Evolutionary conservation across 2,329 filamentous ascomycete genomes (phyloP).

Genomic region (Microcyclosporella mali): DNA sequence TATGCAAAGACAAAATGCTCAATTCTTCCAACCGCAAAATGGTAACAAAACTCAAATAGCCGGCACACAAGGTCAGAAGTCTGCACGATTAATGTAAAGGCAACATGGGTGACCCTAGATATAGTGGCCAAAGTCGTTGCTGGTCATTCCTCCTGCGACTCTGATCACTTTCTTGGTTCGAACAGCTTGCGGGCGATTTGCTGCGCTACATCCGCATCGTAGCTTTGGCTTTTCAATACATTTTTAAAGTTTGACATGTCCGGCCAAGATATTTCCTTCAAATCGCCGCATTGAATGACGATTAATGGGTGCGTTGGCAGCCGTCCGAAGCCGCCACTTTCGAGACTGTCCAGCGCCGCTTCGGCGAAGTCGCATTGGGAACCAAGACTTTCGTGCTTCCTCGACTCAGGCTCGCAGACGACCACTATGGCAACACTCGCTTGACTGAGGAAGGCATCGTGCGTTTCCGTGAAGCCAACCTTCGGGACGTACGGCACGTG

Average conservation of each 20-base stretch:
- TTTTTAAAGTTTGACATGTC: constrained; percentile 14
- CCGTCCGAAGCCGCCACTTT: constrained; percentile 1
- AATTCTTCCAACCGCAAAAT: no score
- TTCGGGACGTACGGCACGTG: constrained; percentile 66
- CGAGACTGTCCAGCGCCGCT: constrained; percentile 11
- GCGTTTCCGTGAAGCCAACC: constrained; percentile 57
- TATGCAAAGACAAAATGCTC: no score
- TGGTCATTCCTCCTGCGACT: background rate
- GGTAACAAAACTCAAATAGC: background rate
- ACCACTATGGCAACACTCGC: constrained; percentile 58
- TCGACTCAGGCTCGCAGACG: constrained; percentile 43
- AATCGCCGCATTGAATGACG: constrained; percentile 17
- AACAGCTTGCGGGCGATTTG: constrained; percentile 18
- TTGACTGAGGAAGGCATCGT: constrained; percentile 56
- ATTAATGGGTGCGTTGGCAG: constrained; percentile 9
- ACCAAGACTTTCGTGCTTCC: constrained; percentile 12
- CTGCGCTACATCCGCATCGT: constrained; percentile 14
- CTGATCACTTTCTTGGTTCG: constrained; percentile 9
- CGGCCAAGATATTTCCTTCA: constrained; percentile 14
- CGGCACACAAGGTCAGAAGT: background rate
- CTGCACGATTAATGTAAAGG: background rate
- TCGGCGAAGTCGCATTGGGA: constrained; percentile 22
- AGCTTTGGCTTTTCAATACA: constrained; percentile 12
- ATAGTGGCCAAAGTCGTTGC: background rate
- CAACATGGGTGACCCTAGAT: background rate